Percentiles rank a stretch among this genome's conserved stretches.
These are phyloP conservation scores for Cladochytrium replicatum DNA, from an alignment of 192 early-diverging fungal genomes.

Conservation along the genomic window DNA sequence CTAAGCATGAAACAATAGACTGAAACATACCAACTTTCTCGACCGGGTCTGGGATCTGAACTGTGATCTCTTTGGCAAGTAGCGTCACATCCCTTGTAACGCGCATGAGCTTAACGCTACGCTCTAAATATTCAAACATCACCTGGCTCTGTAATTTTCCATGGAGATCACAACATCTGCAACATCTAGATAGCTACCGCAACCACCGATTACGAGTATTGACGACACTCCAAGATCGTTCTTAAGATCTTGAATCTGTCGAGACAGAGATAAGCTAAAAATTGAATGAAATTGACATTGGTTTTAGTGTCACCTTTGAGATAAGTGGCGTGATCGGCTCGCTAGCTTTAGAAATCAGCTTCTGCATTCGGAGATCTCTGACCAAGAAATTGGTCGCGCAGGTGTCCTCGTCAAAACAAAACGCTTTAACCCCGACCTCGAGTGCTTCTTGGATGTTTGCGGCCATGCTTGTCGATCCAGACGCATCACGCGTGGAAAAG, in stretches of 20 bases:
- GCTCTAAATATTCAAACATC: not conserved
- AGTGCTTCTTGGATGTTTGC: slow-evolving; percentile 45
- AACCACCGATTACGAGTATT: slow-evolving; percentile 43
- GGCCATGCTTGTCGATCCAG: slow-evolving; percentile 49
- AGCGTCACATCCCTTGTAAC: slow-evolving; percentile 22
- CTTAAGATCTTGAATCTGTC: slow-evolving; percentile 26
- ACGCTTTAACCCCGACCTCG: slow-evolving; percentile 24
- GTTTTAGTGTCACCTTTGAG: slow-evolving; percentile 6
- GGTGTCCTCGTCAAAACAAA: slow-evolving; percentile 50
- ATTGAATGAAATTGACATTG: not conserved
- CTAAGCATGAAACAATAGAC: too few relatives aligned
- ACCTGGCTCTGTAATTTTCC: slow-evolving; percentile 29
- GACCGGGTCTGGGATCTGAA: slow-evolving; percentile 15
- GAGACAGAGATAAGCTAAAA: slow-evolving; percentile 2
- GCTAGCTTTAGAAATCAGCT: slow-evolving; percentile 27
- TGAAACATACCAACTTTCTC: too few relatives aligned
- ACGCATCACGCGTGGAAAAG: slow-evolving; percentile 39
- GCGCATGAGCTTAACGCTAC: not conserved
- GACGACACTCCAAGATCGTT: slow-evolving; percentile 25
- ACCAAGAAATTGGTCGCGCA: slow-evolving; percentile 55
- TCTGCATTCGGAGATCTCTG: slow-evolving; percentile 44
- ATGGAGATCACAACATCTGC: slow-evolving; percentile 41
- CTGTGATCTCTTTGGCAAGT: slow-evolving; percentile 22
- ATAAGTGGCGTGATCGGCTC: slow-evolving; percentile 54
- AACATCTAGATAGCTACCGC: slow-evolving; percentile 46